These are phyloP conservation scores for Aureobasidium subglaciale DNA, from an alignment of 2,329 filamentous ascomycete genomes.

Conservation along the genomic window DNA sequence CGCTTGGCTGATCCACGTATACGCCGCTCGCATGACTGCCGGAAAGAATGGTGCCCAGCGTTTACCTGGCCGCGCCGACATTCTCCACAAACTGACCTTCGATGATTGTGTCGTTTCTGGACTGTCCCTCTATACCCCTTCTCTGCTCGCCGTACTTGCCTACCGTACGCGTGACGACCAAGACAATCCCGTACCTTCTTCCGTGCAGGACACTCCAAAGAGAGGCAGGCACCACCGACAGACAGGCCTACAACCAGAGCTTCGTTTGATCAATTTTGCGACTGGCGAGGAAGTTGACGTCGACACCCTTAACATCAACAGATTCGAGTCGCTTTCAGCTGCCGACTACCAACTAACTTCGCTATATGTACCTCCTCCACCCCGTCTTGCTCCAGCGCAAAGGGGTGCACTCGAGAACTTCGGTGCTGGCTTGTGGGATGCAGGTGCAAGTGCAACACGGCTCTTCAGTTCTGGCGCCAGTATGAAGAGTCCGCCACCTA, in stretches of 20 bases:
- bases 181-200: constrained; percentile 50
- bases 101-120: constrained; percentile 96
- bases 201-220: constrained; percentile 49
- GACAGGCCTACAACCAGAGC: constrained; percentile 77
- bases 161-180: constrained; percentile 72
- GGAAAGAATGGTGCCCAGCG: constrained; percentile 59
- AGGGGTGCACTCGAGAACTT: constrained; percentile 71
- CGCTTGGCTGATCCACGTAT: constrained; percentile 91
- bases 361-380: constrained; percentile 66
- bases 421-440: constrained; percentile 79
- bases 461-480: constrained; percentile 85
- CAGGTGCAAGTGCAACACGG: constrained; percentile 66
- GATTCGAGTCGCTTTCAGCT: constrained; percentile 77
- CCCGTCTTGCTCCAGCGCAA: constrained; percentile 53
- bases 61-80: constrained; percentile 73
- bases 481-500: constrained; percentile 45
- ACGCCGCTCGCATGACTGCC: constrained; percentile 59
- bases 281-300: constrained; percentile 80
- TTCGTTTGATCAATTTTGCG: constrained; percentile 81
- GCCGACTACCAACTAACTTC: constrained; percentile 89
- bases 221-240: constrained; percentile 63
- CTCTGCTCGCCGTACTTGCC: constrained; percentile 81
- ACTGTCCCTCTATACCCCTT: constrained; percentile 92
- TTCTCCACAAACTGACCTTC: constrained; percentile 83
- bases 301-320: constrained; percentile 76